Evolutionary conservation across 2,329 filamentous ascomycete species (phyloP).

Genomic region (Epichloe festucae): DNA sequence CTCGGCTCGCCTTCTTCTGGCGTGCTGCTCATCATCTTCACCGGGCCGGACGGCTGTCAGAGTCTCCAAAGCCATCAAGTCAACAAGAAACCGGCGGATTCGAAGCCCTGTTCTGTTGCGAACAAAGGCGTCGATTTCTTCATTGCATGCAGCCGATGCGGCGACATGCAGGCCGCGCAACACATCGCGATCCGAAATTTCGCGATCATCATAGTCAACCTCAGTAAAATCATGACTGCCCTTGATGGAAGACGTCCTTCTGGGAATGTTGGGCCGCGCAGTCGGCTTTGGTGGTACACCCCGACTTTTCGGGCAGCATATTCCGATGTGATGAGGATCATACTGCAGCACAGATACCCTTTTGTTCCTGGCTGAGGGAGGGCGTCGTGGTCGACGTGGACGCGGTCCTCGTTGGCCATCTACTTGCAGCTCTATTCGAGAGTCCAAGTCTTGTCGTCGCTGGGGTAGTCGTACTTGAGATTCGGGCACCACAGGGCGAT

Average conservation of each 20-base stretch:
- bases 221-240: conserved; percentile 11
- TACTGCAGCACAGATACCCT: conserved; percentile 1
- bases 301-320: conserved; percentile 16
- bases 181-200: conserved; percentile 37
- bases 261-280: conserved; percentile 22
- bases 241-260: conserved; percentile 22
- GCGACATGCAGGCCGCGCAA: conserved; percentile 42
- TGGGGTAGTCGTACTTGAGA: background rate
- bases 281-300: conserved; percentile 12
- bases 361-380: background rate
- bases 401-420: background rate
- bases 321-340: conserved; percentile 12
- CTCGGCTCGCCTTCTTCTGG: conserved; percentile 17
- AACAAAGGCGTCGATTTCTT: conserved; percentile 39
- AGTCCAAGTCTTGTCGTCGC: background rate
- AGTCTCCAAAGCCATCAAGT: conserved; percentile 37
- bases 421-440: background rate
- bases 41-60: conserved; percentile 20
- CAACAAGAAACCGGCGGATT: conserved; percentile 41
- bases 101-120: conserved; percentile 37
- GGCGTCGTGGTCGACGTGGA: background rate
- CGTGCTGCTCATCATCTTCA: conserved; percentile 14
- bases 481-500: background rate
- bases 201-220: conserved; percentile 21
- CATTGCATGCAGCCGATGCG: conserved; percentile 42